Evolutionary conservation across 2,329 filamentous ascomycete genomes (phyloP).

Genomic region (Ophiocordyceps camponoti-floridani): DNA sequence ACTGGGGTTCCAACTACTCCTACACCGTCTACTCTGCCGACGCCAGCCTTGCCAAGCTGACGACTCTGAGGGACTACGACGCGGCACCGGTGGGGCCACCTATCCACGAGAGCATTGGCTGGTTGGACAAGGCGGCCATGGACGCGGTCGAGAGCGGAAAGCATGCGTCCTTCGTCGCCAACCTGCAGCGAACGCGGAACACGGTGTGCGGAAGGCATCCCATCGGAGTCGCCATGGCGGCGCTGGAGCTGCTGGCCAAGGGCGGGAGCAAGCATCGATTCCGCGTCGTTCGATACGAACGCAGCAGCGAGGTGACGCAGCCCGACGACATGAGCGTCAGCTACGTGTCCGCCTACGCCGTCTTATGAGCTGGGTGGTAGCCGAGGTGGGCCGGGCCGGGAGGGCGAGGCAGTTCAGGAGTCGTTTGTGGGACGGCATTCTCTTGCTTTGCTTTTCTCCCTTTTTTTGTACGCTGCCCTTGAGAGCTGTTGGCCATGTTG

Average conservation of each 20-base stretch:
- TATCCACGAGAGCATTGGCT: slow-evolving; percentile 74
- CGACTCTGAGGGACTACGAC: slow-evolving; percentile 15
- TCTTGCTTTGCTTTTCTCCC: background rate
- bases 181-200: slow-evolving; percentile 58
- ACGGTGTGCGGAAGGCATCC: slow-evolving; percentile 92
- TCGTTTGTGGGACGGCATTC: background rate
- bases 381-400: background rate
- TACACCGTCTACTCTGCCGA: slow-evolving; percentile 58
- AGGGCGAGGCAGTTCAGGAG: background rate
- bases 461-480: background rate
- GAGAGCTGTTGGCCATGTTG: background rate
- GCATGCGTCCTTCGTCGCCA: slow-evolving; percentile 51
- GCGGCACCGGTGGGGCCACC: slow-evolving; percentile 19
- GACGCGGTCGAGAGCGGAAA: slow-evolving; percentile 62
- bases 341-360: slow-evolving; percentile 83
- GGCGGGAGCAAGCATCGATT: slow-evolving; percentile 38
- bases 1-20: slow-evolving; percentile 71
- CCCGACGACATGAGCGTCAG: slow-evolving; percentile 73
- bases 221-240: slow-evolving; percentile 84
- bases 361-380: slow-evolving; percentile 27
- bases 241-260: slow-evolving; percentile 45
- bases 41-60: slow-evolving; percentile 20
- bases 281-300: slow-evolving; percentile 69
- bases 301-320: slow-evolving; percentile 56
- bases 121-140: slow-evolving; percentile 69